These are phyloP conservation scores for Henckelia pumila DNA, from an alignment of 257 asterid species.

Conservation along the genomic window DNA sequence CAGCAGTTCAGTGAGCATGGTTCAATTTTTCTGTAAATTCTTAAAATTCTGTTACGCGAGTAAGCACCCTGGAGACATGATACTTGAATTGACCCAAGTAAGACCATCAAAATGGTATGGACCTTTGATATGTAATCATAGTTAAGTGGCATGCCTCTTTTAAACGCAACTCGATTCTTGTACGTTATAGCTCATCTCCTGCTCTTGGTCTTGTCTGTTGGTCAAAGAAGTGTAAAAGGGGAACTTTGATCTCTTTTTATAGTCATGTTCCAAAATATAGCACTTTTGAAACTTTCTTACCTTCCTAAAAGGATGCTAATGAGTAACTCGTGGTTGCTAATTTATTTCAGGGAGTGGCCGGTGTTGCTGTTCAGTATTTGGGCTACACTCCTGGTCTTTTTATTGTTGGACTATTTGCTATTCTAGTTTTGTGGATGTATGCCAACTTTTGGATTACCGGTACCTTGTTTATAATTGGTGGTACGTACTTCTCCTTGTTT, in stretches of 20 bases:
- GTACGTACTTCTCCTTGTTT: slow-evolving; percentile 47
- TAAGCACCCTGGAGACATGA: background rate
- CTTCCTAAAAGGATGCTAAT: slow-evolving; percentile 1
- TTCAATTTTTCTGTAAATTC: slow-evolving; percentile 2
- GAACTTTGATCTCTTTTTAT: slow-evolving; percentile 11
- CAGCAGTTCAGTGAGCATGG: background rate
- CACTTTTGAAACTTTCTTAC: slow-evolving; percentile 21
- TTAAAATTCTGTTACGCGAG: background rate
- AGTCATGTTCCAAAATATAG: slow-evolving; percentile 17
- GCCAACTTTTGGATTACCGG: slow-evolving; percentile 99
- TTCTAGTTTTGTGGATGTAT: slow-evolving; percentile 92
- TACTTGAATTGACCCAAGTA: background rate
- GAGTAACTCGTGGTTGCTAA: slow-evolving; percentile 26
- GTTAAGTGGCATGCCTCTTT: background rate
- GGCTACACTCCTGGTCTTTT: slow-evolving; percentile 97
- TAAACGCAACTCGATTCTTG: background rate
- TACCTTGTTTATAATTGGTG: slow-evolving; percentile 90
- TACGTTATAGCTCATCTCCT: slow-evolving; percentile 11
- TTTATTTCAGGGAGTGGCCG: slow-evolving; percentile 84
- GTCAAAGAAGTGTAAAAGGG: slow-evolving; percentile 17
- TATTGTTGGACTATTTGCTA: slow-evolving; percentile 89
- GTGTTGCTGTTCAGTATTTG: slow-evolving; percentile 87
- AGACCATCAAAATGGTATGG: background rate
- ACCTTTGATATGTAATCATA: background rate
- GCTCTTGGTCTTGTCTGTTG: slow-evolving; percentile 6